A percentile compares a stretch with the other conserved stretches of the same genome.
These are phyloP conservation scores for Angomonas ambiguus DNA, from an alignment of 208 protist genomes.

Conservation along the genomic window DNA sequence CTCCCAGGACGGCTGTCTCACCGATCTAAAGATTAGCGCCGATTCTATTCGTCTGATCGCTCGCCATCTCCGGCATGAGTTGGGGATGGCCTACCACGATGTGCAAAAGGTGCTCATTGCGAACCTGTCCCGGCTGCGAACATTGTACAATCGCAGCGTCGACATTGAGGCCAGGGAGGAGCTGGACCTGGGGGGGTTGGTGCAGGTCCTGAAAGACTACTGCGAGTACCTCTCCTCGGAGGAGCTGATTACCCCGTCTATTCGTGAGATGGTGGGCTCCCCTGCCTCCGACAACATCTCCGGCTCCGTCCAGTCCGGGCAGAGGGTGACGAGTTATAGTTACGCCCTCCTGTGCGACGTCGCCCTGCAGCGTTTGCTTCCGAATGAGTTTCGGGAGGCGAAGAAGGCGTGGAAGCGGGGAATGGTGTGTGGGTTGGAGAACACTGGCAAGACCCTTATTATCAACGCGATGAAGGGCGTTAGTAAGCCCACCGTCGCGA, in stretches of 20 bases:
- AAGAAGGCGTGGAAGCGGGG: constrained; percentile 53
- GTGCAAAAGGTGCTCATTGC: constrained; percentile 55
- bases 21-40: constrained; percentile 63
- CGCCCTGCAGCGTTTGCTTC: constrained; percentile 66
- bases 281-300: background rate
- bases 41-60: constrained; percentile 61
- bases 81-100: constrained; percentile 65
- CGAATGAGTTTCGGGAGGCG: constrained; percentile 55
- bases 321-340: constrained; percentile 25
- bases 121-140: constrained; percentile 71
- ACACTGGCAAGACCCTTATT: constrained; percentile 83
- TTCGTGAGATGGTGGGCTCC: background rate
- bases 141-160: constrained; percentile 50
- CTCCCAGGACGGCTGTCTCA: constrained; percentile 44
- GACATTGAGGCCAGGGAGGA: constrained; percentile 35
- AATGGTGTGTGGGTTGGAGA: constrained; percentile 69
- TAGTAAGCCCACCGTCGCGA: constrained; percentile 59
- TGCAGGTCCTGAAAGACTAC: constrained; percentile 57
- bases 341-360: constrained; percentile 53
- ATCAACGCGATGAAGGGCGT: constrained; percentile 67
- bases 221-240: constrained; percentile 80
- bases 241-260: constrained; percentile 27
- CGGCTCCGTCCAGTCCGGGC: background rate
- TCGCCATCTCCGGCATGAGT: constrained; percentile 34
- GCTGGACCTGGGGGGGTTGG: constrained; percentile 34